Evolutionary conservation across 2,329 filamentous ascomycete species (phyloP).

Genomic region (Aspergillus vadensis): DNA sequence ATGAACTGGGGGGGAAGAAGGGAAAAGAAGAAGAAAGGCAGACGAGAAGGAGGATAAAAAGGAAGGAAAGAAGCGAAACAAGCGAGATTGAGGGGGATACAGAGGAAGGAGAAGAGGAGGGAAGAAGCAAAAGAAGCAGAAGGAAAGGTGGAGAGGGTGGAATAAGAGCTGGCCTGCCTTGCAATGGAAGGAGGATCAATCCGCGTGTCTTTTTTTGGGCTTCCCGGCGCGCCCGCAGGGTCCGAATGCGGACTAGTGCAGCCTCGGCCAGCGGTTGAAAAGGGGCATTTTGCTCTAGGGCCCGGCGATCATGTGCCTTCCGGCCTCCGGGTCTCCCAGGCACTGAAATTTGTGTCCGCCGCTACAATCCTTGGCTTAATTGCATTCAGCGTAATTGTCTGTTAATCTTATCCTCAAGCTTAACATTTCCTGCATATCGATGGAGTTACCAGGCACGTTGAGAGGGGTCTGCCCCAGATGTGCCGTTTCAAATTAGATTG

Average conservation of each 20-base stretch:
- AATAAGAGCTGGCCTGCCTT: slow-evolving; percentile 2
- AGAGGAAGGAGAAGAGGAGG: slow-evolving; percentile 33
- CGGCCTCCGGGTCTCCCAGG: slow-evolving; percentile 9
- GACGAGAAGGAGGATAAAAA: slow-evolving; percentile 15
- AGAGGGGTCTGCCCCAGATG: neutral
- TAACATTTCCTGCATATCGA: neutral
- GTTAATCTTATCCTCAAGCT: neutral
- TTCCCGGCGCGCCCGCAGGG: slow-evolving; percentile 28
- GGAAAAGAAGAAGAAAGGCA: slow-evolving; percentile 15
- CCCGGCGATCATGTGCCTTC: slow-evolving; percentile 20
- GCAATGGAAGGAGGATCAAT: slow-evolving; percentile 16
- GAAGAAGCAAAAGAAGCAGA: slow-evolving; percentile 16
- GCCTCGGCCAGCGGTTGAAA: slow-evolving; percentile 24
- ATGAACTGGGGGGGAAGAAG: neutral
- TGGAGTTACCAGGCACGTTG: neutral
- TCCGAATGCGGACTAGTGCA: slow-evolving; percentile 29
- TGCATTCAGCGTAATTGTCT: neutral
- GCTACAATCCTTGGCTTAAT: neutral
- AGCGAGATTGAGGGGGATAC: slow-evolving; percentile 33
- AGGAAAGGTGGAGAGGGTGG: slow-evolving; percentile 15
- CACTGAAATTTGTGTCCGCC: neutral
- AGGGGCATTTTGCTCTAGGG: slow-evolving; percentile 23
- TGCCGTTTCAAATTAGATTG: neutral
- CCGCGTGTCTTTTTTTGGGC: slow-evolving; percentile 20
- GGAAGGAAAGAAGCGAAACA: slow-evolving; percentile 70